These are phyloP conservation scores for Esteya vermicola DNA, from an alignment of 2,329 filamentous ascomycete genomes.

Conservation along the genomic window DNA sequence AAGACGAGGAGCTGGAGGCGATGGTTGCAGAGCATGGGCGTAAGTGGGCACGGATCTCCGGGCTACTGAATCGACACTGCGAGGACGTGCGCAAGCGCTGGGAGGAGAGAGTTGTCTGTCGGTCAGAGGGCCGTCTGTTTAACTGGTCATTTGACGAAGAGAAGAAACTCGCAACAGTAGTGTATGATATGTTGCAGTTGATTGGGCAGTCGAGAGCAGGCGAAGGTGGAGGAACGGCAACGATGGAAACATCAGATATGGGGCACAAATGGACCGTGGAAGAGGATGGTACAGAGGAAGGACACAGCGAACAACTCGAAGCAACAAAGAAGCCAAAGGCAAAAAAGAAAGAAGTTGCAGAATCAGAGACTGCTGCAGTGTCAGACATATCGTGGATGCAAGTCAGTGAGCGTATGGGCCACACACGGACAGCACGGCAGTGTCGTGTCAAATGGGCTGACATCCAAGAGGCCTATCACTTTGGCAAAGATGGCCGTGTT, in stretches of 20 bases:
- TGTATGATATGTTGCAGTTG: slow-evolving; percentile 34
- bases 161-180: slow-evolving; percentile 30
- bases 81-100: slow-evolving; percentile 58
- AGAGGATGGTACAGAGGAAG: too few species aligned
- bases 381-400: slow-evolving; percentile 51
- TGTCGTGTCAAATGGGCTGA: slow-evolving; percentile 53
- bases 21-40: slow-evolving; percentile 32
- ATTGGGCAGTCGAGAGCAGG: slow-evolving; percentile 11
- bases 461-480: slow-evolving; percentile 9
- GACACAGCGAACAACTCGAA: too few species aligned
- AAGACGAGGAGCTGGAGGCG: slow-evolving; percentile 38
- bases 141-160: slow-evolving; percentile 51
- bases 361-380: slow-evolving; percentile 21
- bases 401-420: slow-evolving; percentile 48
- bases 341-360: background rate
- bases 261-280: too few species aligned
- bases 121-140: slow-evolving; percentile 34
- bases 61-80: slow-evolving; percentile 47
- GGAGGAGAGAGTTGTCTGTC: slow-evolving; percentile 51
- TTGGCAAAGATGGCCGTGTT: slow-evolving; percentile 4
- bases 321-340: background rate
- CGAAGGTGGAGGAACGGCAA: too few species aligned
- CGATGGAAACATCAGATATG: too few species aligned
- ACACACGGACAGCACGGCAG: slow-evolving; percentile 49
- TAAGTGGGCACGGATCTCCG: slow-evolving; percentile 48